Base-by-base conservation (phyloP, 2,329 filamentous ascomycete genomes). In the Trichothecium roseum region DNA sequence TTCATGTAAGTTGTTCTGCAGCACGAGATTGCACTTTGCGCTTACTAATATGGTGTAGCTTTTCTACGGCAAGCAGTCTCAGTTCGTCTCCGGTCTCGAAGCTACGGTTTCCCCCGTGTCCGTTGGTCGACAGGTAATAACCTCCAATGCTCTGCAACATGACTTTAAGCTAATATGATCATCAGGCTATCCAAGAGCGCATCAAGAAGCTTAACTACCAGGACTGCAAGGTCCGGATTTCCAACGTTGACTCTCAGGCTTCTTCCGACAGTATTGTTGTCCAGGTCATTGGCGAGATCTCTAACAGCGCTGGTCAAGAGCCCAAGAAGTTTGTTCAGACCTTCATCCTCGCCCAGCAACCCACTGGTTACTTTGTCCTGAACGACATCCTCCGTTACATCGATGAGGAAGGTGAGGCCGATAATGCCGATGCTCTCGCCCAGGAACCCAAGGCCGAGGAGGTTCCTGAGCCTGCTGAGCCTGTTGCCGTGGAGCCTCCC, bases 351-450 rank as follows among this genome's bases (percentile, higher is more conserved):
- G 91, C 91, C 33, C 80, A 89, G 60, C 91, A 98, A 66, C 86
- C 86, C 34, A 94, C 89, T 38, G 91, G 91, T 44, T 98, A 96
- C 69, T 98, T 94, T 51, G 89, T 98, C 24, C 75, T 98, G 50
- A 98, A 98, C 62, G 91, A 98, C 55, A 94, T 98, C 57, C 86
- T 96, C 68, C 77, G 91, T 49, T 96, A 93, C 63, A 79, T 98
- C 46, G 78, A 81, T 45, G 85, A 91, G 42, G 84, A 89, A 49
- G 72, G 72, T 29, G 87, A 95, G 41, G 84, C 84, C 40, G 38
- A 56, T 14, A 55, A 53, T 36, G 54, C 55, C 34, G 58, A 62
- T 38, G 41, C 43, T 16, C 42, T 46, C 26, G 45, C 37, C 14
- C 35, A 40, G 26, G 53, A 60, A 42, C 44, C 51, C 30, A 40